Evolutionary conservation across 2,329 filamentous ascomycete species (phyloP).

Genomic region (Leptographium galeiforme): DNA sequence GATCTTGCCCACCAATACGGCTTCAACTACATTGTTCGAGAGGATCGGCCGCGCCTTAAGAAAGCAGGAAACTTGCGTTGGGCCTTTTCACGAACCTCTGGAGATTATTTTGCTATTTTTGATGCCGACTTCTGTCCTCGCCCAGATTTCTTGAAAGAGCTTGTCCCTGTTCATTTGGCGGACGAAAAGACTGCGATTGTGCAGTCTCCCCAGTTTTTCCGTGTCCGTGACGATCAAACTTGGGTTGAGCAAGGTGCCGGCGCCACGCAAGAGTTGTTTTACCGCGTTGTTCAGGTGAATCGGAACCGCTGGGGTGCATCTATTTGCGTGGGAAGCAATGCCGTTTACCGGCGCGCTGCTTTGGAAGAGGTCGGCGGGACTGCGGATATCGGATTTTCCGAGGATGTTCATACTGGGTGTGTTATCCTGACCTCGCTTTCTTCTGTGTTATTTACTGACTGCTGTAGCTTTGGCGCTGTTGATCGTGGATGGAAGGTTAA

Average conservation of each 20-base stretch:
- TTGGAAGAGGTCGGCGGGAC: constrained; percentile 3
- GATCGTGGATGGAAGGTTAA: constrained; percentile 5
- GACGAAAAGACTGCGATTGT: constrained; percentile 3
- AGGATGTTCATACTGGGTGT: constrained; percentile 5
- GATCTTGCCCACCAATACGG: background rate
- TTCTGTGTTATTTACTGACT: background rate
- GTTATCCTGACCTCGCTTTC: background rate
- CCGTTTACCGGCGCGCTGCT: constrained; percentile 1
- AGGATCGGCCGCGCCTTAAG: constrained; percentile 2
- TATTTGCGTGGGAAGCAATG: constrained; percentile 5
- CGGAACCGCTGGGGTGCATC: constrained; percentile 4
- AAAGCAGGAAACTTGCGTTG: constrained; percentile 5
- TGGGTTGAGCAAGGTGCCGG: constrained; percentile 5
- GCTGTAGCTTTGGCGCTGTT: background rate
- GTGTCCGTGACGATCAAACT: constrained; percentile 1
- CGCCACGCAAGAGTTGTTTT: constrained; percentile 5
- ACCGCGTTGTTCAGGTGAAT: constrained; percentile 6
- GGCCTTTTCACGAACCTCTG: constrained; percentile 1
- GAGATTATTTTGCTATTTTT: constrained; percentile 3
- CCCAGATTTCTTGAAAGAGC: background rate
- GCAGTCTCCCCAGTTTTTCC: constrained; percentile 5
- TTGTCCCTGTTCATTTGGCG: background rate
- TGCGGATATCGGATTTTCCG: constrained; percentile 5
- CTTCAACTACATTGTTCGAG: constrained; percentile 3
- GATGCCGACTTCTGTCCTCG: constrained; percentile 5